Conservation (phyloP, 2,329 filamentous ascomycete species). For the Cyphellophora attinorum region DNA sequence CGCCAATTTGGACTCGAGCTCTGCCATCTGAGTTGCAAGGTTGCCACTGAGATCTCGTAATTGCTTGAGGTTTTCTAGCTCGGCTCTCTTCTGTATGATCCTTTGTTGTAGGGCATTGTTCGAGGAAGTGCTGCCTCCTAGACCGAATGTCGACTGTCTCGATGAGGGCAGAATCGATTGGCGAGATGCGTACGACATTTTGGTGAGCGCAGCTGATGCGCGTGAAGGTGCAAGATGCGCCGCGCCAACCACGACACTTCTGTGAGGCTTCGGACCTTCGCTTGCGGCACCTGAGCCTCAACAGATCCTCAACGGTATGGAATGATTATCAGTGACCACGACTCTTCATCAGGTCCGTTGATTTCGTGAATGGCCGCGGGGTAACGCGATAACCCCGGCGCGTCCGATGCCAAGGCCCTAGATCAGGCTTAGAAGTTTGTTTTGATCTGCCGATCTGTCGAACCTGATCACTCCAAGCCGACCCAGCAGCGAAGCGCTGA, state of each 20-base stretch:
- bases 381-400: too few species aligned
- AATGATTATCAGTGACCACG: neutral
- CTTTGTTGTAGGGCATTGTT: constrained; percentile 50
- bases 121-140: constrained; percentile 22
- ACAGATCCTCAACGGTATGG: neutral
- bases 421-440: neutral
- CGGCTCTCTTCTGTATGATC: constrained; percentile 54
- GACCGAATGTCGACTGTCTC: neutral
- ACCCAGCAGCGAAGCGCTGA: too few species aligned
- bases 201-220: too few species aligned
- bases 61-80: constrained; percentile 53
- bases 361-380: constrained; percentile 1
- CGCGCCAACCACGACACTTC: neutral
- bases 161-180: constrained; percentile 5
- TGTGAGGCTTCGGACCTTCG: neutral
- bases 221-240: neutral
- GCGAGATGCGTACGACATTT: constrained; percentile 1
- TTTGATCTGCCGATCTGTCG: too few species aligned
- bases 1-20: constrained; percentile 49
- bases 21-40: constrained; percentile 55
- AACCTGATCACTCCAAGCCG: too few species aligned
- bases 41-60: constrained; percentile 52
- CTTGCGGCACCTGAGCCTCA: neutral
- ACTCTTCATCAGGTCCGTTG: neutral
- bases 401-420: too few species aligned